Evolutionary conservation across 1,139 yeast genomes (phyloP), one percentile per base, ranked within the genome.

Genomic region (Suhomyces yuchorum): DNA sequence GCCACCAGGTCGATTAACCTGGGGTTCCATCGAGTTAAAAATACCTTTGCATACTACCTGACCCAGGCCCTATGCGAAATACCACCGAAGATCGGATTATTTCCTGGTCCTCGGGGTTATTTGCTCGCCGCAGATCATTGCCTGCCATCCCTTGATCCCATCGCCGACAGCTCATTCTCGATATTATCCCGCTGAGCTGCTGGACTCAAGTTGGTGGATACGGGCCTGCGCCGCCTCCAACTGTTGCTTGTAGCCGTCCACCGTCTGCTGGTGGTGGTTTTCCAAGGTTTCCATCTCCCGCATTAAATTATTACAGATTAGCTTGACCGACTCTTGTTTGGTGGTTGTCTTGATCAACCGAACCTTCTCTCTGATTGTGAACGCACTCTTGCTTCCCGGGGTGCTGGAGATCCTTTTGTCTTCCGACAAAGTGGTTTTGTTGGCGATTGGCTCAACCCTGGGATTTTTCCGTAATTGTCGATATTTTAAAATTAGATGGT

Each of bases 401-500:
- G 19, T 15, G 20, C 19, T 51, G 18, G 34, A 26, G 18, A 30
- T 15, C 19, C 3, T 30, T 6, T 14, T 14, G 34, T 14, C 34
- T 14, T 14, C 18, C 11, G 18, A 14, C 9, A 14, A 3, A 4
- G 34, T n/a, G 24, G 7, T 24, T 17, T 24, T n/a, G 43, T 8
- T 23, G 8, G 18, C 11, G 14, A 3, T 17, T 8, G 28, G 26
- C 4, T 20, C 24, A 6, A 9, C 26, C 20, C 34, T 46, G 26
- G 14, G 18, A n/a, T 58, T 54, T 39, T 53, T 52, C 48, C 73
- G 75, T 50, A 77, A 57, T 14, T 64, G 65, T 37, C 71, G 65
- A 56, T 78, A 78, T 55, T 75, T 76, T 41, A 67, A 57, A 28
- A 73, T 70, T 26, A 79, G 64, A 46, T 66, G 62, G 52, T 73